Evolutionary conservation across 192 early-diverging fungal genomes (phyloP), one percentile per base, ranked within the genome.

Genomic region (Backusella parvicylindrica): DNA sequence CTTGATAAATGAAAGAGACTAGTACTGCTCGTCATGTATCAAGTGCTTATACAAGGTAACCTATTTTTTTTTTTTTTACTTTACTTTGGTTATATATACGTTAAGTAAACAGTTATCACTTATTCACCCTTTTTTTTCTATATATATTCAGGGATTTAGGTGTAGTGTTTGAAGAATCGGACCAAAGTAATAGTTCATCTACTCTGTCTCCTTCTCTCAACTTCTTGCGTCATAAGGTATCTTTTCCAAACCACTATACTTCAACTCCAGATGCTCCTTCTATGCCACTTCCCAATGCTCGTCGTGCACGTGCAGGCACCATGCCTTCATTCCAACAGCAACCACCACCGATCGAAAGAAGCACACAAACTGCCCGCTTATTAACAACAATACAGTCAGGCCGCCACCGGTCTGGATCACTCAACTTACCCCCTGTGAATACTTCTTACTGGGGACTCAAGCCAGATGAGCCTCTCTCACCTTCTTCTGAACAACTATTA

Each of bases 261-360:
- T 65, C 41, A 50, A n/a, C 40, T 30, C 47, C 43, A 0, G 16
- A 65, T 31, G 64, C 16, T 32, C 16, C 32, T 75, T 21, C 50
- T 6, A 37, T 41, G 33, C 9, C 38, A n/a, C 74, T 67, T 36
- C 36, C 49, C 6, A 56, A 21, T 8, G 50, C 6, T 30, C 50
- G 77, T 53, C 72, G 77, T 33, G 67, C 72, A n/a, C 65, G 77
- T 47, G 77, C 77, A 43, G 77, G 72, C n/a, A 79, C 77, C 11
- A 79, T 79, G 77, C 77, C 77, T 32, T 79, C 77, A 15, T 70
- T 78, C 32, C 28, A 30, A 16, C 43, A 50, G 28, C 26, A 23
- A 9, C 37, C 60, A 13, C 33, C 47, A 36, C 35, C 60, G 9
- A 12, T 21, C 12, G 26, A 71, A 16, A 21, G 31, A 32, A 43